phyloP scores from a whole-genome alignment of 1,139 yeast species.

The Debaryomycetaceae sp. region DNA sequence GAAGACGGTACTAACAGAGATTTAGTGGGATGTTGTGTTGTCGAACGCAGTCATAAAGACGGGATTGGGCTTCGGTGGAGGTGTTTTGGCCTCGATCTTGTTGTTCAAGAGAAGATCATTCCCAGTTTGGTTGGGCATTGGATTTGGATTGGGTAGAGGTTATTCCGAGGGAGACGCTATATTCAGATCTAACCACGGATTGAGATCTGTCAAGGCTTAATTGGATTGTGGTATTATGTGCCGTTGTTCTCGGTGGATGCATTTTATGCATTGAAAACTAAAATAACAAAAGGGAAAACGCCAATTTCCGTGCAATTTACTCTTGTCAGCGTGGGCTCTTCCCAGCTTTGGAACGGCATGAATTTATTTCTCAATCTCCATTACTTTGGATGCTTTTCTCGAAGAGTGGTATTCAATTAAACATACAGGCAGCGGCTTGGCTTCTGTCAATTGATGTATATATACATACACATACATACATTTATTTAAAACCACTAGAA shows the following conservation, averaged over 20 bases:
- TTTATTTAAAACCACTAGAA: neutral
- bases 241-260: no score
- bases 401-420: neutral
- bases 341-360: neutral
- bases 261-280: no score
- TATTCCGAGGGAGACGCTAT: conserved; percentile 98
- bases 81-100: conserved; percentile 90
- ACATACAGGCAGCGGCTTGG: neutral
- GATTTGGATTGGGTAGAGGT: conserved; percentile 96
- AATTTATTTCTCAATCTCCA: neutral
- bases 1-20: conserved; percentile 19
- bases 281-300: no score
- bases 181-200: conserved; percentile 76
- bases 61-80: conserved; percentile 97
- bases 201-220: conserved; percentile 67
- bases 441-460: neutral
- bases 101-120: conserved; percentile 90
- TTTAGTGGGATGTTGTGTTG: conserved; percentile 89
- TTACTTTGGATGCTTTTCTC: neutral
- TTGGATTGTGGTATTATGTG: neutral
- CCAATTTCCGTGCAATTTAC: no score
- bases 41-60: conserved; percentile 93
- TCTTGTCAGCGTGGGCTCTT: neutral
- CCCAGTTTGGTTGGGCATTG: conserved; percentile 96
- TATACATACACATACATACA: neutral